These are phyloP conservation scores for Cystobasidium sp. DNA, from an alignment of 1,284 basidiomycete species.

Conservation along the genomic window DNA sequence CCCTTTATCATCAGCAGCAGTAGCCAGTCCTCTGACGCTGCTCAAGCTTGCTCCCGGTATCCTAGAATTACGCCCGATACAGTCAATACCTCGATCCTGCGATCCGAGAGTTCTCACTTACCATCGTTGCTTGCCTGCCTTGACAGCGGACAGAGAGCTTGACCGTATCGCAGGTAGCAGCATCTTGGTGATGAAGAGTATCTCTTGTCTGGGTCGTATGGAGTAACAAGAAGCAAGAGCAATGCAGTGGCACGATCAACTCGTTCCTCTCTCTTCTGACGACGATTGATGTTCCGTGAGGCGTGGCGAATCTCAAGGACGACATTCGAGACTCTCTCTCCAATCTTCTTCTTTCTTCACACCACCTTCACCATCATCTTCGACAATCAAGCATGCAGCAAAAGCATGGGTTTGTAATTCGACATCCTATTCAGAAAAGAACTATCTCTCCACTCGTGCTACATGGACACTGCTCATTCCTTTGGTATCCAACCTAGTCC, in stretches of 20 bases:
- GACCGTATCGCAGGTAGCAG: slow-evolving; percentile 6
- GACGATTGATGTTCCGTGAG: no score
- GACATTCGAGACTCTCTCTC: neutral
- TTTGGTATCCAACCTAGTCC: no score
- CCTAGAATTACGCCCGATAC: neutral
- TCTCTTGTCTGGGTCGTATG: neutral
- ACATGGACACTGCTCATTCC: no score
- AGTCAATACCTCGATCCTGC: neutral
- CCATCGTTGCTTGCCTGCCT: slow-evolving; percentile 34
- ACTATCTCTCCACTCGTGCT: no score
- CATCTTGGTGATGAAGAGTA: neutral
- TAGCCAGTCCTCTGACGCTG: slow-evolving; percentile 3
- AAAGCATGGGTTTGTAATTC: no score
- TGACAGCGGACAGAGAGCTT: slow-evolving; percentile 9
- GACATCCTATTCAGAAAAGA: no score
- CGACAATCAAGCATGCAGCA: no score
- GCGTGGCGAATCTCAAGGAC: neutral
- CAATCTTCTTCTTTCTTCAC: neutral
- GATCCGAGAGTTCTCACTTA: neutral
- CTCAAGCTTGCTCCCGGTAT: neutral
- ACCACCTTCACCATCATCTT: no score
- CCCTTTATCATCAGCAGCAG: slow-evolving; percentile 32
- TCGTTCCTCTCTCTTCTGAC: no score
- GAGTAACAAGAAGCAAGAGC: slow-evolving; percentile 1
- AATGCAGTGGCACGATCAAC: neutral